phyloP scores from a whole-genome alignment of 2,329 filamentous ascomycete species.

The Fusarium robinianum region DNA sequence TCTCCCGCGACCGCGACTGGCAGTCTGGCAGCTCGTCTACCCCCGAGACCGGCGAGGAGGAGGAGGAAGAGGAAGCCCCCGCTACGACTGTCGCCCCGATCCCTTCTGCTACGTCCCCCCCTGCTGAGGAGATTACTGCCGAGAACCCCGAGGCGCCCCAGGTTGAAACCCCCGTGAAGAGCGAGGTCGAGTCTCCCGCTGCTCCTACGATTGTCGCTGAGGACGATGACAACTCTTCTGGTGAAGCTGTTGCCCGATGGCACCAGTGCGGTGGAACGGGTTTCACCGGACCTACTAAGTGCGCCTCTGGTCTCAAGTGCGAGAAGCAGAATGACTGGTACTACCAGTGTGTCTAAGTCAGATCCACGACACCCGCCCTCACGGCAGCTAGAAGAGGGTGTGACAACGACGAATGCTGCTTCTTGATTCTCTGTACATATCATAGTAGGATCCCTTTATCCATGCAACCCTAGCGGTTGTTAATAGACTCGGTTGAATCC shows the following conservation, averaged over 20 bases:
- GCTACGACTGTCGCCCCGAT: not conserved
- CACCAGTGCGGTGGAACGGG: constrained; percentile 33
- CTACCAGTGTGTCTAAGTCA: constrained; percentile 31
- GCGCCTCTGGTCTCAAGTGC: constrained; percentile 28
- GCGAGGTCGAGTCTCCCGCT: too few species aligned
- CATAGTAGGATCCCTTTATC: not conserved
- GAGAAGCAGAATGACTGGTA: constrained; percentile 34
- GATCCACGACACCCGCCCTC: not conserved
- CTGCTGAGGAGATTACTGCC: not conserved
- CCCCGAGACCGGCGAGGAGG: constrained; percentile 4
- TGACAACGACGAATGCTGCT: not conserved
- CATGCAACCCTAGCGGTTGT: constrained; percentile 3
- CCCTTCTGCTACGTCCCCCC: not conserved
- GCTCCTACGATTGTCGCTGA: not conserved
- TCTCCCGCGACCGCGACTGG: constrained; percentile 40
- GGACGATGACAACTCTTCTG: not conserved
- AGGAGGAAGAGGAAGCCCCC: too few species aligned
- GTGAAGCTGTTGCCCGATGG: constrained; percentile 7
- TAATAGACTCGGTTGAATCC: constrained; percentile 1
- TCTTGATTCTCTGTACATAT: constrained; percentile 11
- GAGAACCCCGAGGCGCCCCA: not conserved
- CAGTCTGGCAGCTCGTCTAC: constrained; percentile 12
- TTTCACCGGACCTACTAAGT: constrained; percentile 32
- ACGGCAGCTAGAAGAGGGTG: not conserved
- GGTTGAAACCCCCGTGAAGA: not conserved